Evolutionary conservation across 805 yeast species (phyloP).

Genomic region (Priceomyces carsonii): DNA sequence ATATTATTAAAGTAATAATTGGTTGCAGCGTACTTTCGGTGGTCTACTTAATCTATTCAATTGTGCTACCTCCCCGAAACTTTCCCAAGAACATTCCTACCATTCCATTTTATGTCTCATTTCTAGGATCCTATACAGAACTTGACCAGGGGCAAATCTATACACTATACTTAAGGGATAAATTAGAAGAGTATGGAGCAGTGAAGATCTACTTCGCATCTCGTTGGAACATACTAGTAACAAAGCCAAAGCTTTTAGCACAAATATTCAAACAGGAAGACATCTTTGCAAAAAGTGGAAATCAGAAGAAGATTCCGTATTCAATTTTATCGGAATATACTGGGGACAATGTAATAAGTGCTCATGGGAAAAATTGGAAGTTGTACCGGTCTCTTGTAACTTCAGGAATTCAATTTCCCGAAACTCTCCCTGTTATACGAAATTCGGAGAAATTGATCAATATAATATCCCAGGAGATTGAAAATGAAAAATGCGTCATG

Average conservation of each 20-base stretch:
- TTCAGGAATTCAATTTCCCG: conserved; percentile 52
- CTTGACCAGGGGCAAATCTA: conserved; percentile 53
- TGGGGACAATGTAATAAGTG: conserved; percentile 62
- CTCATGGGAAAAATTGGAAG: conserved; percentile 56
- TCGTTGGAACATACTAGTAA: conserved; percentile 58
- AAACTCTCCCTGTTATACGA: conserved; percentile 32
- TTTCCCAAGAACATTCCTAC: conserved; percentile 59
- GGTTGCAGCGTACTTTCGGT: too few relatives aligned
- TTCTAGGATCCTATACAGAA: conserved; percentile 42
- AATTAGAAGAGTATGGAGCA: conserved; percentile 54
- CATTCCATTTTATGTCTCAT: conserved; percentile 59
- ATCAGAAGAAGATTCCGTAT: conserved; percentile 57
- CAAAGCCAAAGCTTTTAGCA: conserved; percentile 46
- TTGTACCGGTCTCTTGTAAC: conserved; percentile 46
- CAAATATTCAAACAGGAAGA: conserved; percentile 51
- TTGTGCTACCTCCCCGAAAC: conserved; percentile 47
- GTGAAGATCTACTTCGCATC: conserved; percentile 62
- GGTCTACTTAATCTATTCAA: too few relatives aligned
- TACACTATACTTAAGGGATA: conserved; percentile 40
- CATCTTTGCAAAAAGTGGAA: conserved; percentile 58
- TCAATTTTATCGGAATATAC: conserved; percentile 55
- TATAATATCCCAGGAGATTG: conserved; percentile 18
- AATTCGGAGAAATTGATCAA: conserved; percentile 38
- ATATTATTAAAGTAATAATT: too few relatives aligned
- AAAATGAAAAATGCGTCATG: conserved; percentile 11